phyloP scores from a whole-genome alignment of 805 yeast species.

The Suhomyces sp. region DNA sequence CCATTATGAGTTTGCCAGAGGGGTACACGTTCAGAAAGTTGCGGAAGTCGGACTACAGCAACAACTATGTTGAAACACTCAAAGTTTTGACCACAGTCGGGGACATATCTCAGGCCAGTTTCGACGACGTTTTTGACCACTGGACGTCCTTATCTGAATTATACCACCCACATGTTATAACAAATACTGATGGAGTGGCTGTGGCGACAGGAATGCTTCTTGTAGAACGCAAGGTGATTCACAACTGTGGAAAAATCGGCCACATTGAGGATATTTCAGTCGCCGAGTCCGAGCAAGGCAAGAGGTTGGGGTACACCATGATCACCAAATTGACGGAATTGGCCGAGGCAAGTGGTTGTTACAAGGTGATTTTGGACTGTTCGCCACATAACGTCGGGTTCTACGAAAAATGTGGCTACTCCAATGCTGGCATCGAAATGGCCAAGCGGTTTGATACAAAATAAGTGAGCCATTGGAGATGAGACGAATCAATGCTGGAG shows the following conservation, averaged over 20 bases:
- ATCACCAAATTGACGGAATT: slow-evolving; percentile 59
- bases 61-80: slow-evolving; percentile 63
- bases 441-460: slow-evolving; percentile 39
- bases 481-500: neutral
- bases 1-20: slow-evolving; percentile 43
- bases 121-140: slow-evolving; percentile 47
- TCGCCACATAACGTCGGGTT: slow-evolving; percentile 77
- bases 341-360: slow-evolving; percentile 65
- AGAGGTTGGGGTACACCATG: slow-evolving; percentile 67
- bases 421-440: slow-evolving; percentile 69
- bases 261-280: slow-evolving; percentile 96
- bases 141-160: slow-evolving; percentile 55
- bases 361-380: slow-evolving; percentile 89
- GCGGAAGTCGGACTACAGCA: slow-evolving; percentile 51
- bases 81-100: slow-evolving; percentile 82
- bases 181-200: slow-evolving; percentile 47
- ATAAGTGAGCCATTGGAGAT: neutral
- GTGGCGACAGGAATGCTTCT: slow-evolving; percentile 85
- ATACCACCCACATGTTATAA: slow-evolving; percentile 70
- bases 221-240: slow-evolving; percentile 80
- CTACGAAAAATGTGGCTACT: slow-evolving; percentile 84
- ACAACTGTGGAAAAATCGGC: slow-evolving; percentile 80
- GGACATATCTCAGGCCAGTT: slow-evolving; percentile 50
- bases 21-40: slow-evolving; percentile 68
- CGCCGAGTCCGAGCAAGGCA: slow-evolving; percentile 71